Percentiles rank a stretch among this genome's conserved stretches.
Evolutionary conservation across 2,329 filamentous ascomycete genomes (phyloP).

Genomic region (Sporothrix brasiliensis): DNA sequence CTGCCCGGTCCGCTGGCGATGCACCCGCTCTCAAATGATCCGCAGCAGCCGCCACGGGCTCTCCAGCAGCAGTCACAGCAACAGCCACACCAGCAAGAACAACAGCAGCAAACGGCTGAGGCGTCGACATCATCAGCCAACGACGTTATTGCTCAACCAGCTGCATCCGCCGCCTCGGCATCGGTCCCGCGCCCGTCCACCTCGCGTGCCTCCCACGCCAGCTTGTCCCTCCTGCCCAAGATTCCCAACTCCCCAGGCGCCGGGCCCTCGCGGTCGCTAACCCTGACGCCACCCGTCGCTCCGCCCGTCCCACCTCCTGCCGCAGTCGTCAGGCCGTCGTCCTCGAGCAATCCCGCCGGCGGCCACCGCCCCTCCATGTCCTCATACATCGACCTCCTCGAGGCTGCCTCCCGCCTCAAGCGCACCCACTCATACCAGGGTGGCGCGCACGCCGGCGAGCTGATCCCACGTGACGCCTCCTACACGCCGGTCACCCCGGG

Average conservation of each 20-base stretch:
- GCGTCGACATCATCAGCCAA: no score
- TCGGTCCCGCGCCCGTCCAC: background rate
- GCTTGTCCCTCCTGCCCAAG: conserved; percentile 32
- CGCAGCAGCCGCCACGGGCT: conserved; percentile 16
- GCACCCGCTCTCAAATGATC: conserved; percentile 9
- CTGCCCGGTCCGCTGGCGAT: conserved; percentile 25
- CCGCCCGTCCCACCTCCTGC: conserved; percentile 1
- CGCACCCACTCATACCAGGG: conserved; percentile 31
- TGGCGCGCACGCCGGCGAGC: conserved; percentile 10
- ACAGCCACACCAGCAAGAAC: no score
- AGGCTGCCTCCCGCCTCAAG: conserved; percentile 36
- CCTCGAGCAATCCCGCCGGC: background rate
- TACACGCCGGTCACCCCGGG: conserved; percentile 21
- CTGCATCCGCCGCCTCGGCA: background rate
- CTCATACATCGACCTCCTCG: conserved; percentile 37
- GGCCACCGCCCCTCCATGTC: conserved; percentile 25
- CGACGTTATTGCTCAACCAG: no score
- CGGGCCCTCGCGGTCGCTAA: background rate
- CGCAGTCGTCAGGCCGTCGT: background rate
- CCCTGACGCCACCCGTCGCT: background rate
- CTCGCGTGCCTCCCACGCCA: conserved; percentile 16
- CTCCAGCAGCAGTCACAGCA: conserved; percentile 9
- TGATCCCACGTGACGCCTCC: background rate
- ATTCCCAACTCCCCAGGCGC: conserved; percentile 23
- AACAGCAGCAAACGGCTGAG: no score